Percentiles rank a stretch among this genome's conserved stretches.
These are phyloP conservation scores for Bipolaris bicolor DNA, from an alignment of 2,329 filamentous ascomycete genomes.

Conservation along the genomic window DNA sequence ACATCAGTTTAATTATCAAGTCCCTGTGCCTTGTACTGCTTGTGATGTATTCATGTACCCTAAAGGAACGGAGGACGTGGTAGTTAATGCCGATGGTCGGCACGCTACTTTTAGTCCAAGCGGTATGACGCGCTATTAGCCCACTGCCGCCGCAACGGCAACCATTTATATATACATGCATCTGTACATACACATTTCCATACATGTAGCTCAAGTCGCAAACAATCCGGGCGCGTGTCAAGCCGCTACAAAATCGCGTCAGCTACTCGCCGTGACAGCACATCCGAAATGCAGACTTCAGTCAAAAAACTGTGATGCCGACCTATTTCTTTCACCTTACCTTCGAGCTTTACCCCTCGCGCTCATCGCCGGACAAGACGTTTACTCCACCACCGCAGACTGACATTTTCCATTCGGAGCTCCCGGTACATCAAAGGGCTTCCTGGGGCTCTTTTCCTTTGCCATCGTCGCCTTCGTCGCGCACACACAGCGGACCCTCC, in stretches of 20 bases:
- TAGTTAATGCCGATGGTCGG: neutral
- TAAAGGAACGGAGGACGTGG: neutral
- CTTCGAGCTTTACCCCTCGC: conserved; percentile 62
- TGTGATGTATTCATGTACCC: neutral
- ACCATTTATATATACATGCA: neutral
- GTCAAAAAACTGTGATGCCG: conserved; percentile 54
- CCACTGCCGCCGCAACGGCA: conserved; percentile 12
- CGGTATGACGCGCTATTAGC: conserved; percentile 15
- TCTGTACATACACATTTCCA: too few species aligned
- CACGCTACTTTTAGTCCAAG: neutral
- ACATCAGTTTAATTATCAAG: neutral
- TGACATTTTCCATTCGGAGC: conserved; percentile 54
- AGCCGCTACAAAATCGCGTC: neutral
- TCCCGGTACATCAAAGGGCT: conserved; percentile 52
- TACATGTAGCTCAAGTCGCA: conserved; percentile 8
- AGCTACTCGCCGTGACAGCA: neutral
- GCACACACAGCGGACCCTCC: conserved; percentile 18
- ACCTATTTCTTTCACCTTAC: conserved; percentile 69
- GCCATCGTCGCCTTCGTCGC: conserved; percentile 10
- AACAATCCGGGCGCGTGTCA: conserved; percentile 4
- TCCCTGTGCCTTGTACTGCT: neutral
- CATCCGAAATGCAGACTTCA: conserved; percentile 23
- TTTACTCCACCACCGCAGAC: conserved; percentile 51
- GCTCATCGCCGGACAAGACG: conserved; percentile 38
- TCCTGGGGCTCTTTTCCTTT: conserved; percentile 44